Percentiles rank a stretch among this genome's conserved stretches.
Evolutionary conservation across 2,329 filamentous ascomycete genomes (phyloP).

Genomic region (Magnaporthiopsis poae): DNA sequence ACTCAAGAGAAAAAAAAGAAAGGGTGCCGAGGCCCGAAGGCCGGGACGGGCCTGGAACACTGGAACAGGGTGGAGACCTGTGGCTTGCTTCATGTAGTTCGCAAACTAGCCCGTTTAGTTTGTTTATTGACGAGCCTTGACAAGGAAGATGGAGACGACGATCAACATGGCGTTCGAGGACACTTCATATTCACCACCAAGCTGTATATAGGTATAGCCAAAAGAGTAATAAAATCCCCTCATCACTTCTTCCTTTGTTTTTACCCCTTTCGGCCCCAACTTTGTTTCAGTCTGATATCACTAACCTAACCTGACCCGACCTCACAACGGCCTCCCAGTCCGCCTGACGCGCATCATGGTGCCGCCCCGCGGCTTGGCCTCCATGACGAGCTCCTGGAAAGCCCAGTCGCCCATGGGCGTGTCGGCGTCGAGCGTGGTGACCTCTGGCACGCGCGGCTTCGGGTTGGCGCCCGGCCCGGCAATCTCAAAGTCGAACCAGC

Average conservation of each 20-base stretch:
- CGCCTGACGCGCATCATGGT: constrained; percentile 6
- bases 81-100: background rate
- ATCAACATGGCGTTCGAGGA: background rate
- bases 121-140: too few species aligned
- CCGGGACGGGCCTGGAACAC: background rate
- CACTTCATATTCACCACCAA: background rate
- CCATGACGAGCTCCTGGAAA: constrained; percentile 5
- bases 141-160: too few species aligned
- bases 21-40: background rate
- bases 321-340: constrained; percentile 3
- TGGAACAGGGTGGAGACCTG: background rate
- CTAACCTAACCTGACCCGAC: background rate
- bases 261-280: background rate
- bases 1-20: background rate
- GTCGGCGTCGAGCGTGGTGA: background rate
- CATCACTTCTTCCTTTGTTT: background rate
- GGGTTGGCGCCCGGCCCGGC: background rate
- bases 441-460: background rate
- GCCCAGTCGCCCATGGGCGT: constrained; percentile 4
- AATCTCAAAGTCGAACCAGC: constrained; percentile 10
- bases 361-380: background rate
- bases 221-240: background rate
- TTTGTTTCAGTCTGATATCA: too few species aligned
- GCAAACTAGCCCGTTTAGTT: background rate
- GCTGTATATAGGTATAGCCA: background rate